Percentiles rank a stretch among this genome's conserved stretches.
Evolutionary conservation across 2,329 filamentous ascomycete species (phyloP).

Genomic region (Paecilomyces formosus): DNA sequence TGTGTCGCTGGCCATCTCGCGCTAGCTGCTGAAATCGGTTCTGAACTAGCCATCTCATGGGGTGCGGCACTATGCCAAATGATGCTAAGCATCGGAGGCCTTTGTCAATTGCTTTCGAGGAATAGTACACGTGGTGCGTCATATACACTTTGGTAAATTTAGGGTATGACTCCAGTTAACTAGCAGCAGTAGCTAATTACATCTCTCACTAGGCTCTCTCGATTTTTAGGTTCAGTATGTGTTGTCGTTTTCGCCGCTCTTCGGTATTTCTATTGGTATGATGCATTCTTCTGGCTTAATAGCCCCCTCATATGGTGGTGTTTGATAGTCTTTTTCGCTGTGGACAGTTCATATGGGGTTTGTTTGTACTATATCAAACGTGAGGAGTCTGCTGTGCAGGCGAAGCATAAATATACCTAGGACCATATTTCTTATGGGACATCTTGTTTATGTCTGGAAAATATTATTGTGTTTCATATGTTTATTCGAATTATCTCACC

Average conservation of each 20-base stretch:
- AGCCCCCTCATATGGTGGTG: background rate
- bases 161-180: background rate
- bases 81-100: background rate
- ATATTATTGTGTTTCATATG: too few relatives aligned
- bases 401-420: background rate
- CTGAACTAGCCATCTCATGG: background rate
- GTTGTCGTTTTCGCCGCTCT: background rate
- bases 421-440: background rate
- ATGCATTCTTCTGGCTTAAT: background rate
- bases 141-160: background rate
- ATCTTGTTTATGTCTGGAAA: too few relatives aligned
- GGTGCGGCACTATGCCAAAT: background rate
- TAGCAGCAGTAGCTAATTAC: background rate
- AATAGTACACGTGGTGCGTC: background rate
- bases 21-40: background rate
- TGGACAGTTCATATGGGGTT: background rate
- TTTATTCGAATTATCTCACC: too few relatives aligned
- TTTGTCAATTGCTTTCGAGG: background rate
- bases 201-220: background rate
- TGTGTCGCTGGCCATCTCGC: background rate
- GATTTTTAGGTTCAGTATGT: background rate
- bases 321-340: background rate
- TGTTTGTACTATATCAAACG: background rate
- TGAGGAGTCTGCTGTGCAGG: background rate
- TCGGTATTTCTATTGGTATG: background rate